Evolutionary conservation across 176 grass and related monocot species (phyloP).

Genomic region (Raddia distichophylla): DNA sequence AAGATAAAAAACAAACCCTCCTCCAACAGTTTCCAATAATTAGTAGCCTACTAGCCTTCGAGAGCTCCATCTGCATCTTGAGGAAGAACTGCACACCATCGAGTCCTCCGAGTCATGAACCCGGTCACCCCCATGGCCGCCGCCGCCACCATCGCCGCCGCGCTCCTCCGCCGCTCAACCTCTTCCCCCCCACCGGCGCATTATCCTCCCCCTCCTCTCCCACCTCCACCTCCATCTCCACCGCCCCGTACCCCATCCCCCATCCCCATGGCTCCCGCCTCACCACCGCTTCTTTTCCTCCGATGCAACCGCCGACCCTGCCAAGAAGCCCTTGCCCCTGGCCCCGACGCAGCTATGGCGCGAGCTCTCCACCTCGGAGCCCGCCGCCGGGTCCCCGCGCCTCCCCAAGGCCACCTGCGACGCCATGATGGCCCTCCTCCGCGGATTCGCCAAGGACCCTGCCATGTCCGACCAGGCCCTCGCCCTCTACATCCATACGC

Average conservation of each 20-base stretch:
- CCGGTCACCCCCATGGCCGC: slow-evolving; percentile 27
- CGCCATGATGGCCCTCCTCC: slow-evolving; percentile 45
- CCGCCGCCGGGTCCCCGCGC: slow-evolving; percentile 28
- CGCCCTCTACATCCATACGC: no score
- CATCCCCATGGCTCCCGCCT: slow-evolving; percentile 36
- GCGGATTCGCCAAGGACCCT: slow-evolving; percentile 66
- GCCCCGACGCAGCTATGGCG: slow-evolving; percentile 60
- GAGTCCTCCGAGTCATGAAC: slow-evolving; percentile 8
- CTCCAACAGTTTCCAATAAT: no score
- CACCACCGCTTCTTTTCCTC: slow-evolving; percentile 41
- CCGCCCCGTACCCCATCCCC: slow-evolving; percentile 12
- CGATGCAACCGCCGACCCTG: slow-evolving; percentile 13
- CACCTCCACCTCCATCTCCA: slow-evolving; percentile 42
- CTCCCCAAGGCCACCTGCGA: slow-evolving; percentile 65
- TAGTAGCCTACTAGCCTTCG: no score
- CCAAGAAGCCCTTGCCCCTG: slow-evolving; percentile 19
- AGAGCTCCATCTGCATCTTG: no score
- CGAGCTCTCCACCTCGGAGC: slow-evolving; percentile 50
- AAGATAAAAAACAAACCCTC: no score
- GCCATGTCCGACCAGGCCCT: slow-evolving; percentile 86
- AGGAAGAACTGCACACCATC: no score
- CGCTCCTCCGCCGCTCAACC: slow-evolving; percentile 35
- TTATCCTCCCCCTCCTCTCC: slow-evolving; percentile 38
- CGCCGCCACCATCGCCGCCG: slow-evolving; percentile 38
- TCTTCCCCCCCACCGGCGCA: slow-evolving; percentile 10